These are phyloP conservation scores for Lachancea kluyveri DNA, from an alignment of 805 yeast species.

Conservation along the genomic window DNA sequence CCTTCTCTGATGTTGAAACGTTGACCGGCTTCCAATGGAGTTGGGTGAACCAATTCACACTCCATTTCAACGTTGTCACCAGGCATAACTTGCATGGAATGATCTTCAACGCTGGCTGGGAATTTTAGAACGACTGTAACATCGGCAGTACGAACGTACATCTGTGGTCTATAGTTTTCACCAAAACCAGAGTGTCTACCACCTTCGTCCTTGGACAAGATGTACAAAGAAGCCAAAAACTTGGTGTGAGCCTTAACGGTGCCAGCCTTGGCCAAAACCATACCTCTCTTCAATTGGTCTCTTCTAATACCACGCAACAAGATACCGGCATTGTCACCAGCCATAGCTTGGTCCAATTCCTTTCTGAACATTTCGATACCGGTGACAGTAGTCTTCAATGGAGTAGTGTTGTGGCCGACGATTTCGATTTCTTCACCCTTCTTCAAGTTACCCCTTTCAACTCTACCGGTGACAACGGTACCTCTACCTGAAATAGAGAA, in stretches of 20 bases:
- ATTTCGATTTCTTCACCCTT: slow-evolving; percentile 98
- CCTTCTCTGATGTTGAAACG: slow-evolving; percentile 99
- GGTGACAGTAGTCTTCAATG: slow-evolving; percentile 89
- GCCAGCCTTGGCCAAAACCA: slow-evolving; percentile 93
- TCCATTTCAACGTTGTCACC: slow-evolving; percentile 98
- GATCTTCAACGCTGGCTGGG: slow-evolving; percentile 81
- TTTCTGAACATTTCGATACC: slow-evolving; percentile 99
- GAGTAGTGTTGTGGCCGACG: slow-evolving; percentile 84
- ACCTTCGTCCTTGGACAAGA: slow-evolving; percentile 95
- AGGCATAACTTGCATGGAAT: slow-evolving; percentile 87
- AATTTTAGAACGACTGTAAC: slow-evolving; percentile 85
- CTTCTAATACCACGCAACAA: slow-evolving; percentile 97
- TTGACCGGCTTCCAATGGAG: slow-evolving; percentile 93
- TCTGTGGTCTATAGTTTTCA: slow-evolving; percentile 96
- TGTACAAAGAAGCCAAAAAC: slow-evolving; percentile 88
- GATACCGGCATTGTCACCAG: slow-evolving; percentile 99
- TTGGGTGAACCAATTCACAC: slow-evolving; percentile 82
- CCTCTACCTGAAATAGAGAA: slow-evolving; percentile 99
- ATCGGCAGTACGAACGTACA: slow-evolving; percentile 93
- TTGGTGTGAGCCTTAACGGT: slow-evolving; percentile 88
- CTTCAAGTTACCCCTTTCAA: slow-evolving; percentile 94
- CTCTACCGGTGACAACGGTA: slow-evolving; percentile 98
- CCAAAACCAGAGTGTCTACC: slow-evolving; percentile 98
- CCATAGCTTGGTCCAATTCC: slow-evolving; percentile 95
- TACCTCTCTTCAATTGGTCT: slow-evolving; percentile 95